Evolutionary conservation across 2,329 filamentous ascomycete species (phyloP).

Genomic region (Fusarium falciforme): DNA sequence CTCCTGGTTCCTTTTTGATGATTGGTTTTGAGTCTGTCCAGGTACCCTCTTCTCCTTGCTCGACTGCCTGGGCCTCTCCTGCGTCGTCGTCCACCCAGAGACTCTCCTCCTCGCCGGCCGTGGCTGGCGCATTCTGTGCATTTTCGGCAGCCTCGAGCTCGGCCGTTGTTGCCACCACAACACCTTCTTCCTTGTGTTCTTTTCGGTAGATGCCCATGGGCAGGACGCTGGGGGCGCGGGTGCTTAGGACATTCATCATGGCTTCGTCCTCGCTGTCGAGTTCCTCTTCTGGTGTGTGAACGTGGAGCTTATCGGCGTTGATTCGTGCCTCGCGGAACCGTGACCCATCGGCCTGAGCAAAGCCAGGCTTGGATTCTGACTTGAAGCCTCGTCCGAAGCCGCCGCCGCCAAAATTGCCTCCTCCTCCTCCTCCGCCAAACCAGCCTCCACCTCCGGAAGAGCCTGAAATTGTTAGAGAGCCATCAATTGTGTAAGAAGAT

Average conservation of each 20-base stretch:
- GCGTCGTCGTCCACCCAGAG: conserved; percentile 57
- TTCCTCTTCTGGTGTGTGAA: conserved; percentile 56
- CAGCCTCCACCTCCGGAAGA: conserved; percentile 44
- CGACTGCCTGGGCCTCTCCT: conserved; percentile 40
- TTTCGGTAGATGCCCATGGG: conserved; percentile 68
- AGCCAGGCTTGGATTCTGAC: conserved; percentile 52
- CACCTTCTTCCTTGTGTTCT: conserved; percentile 65
- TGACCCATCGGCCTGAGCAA: conserved; percentile 49
- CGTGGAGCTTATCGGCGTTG: conserved; percentile 67
- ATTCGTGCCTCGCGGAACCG: conserved; percentile 59
- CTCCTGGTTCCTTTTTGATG: conserved; percentile 60
- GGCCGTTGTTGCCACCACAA: conserved; percentile 66
- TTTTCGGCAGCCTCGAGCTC: conserved; percentile 67
- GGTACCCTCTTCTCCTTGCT: conserved; percentile 52
- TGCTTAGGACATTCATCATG: conserved; percentile 51
- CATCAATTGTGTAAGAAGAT: not conserved
- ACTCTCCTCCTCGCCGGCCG: conserved; percentile 55
- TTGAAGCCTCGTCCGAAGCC: conserved; percentile 44
- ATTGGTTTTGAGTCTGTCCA: conserved; percentile 54
- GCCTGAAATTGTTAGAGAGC: conserved; percentile 14
- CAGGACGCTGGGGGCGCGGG: conserved; percentile 51
- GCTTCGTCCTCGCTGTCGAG: conserved; percentile 58
- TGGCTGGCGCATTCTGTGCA: conserved; percentile 40
- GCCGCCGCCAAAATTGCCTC: conserved; percentile 43
- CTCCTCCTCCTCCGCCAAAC: conserved; percentile 40